Conservation (phyloP, 129 eudicot genomes). For the Artemisia argyi region DNA sequence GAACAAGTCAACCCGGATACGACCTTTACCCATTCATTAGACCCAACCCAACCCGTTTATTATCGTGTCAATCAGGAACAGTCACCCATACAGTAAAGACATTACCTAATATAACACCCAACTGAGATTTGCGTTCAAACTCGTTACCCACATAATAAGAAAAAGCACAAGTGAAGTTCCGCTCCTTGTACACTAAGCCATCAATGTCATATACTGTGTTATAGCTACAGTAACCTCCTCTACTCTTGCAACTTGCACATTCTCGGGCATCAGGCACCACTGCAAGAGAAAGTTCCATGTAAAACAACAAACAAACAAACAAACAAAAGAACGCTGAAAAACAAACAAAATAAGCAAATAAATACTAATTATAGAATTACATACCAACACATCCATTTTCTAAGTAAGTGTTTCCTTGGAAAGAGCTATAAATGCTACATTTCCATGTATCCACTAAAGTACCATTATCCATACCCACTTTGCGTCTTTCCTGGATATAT, state of each 20-base stretch:
- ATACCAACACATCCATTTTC: constrained; percentile 7
- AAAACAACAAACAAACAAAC: not conserved
- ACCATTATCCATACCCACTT: not conserved
- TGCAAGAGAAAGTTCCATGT: not conserved
- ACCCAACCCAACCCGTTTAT: not conserved
- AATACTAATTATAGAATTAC: not conserved
- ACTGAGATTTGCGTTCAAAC: not conserved
- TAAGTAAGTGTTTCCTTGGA: constrained; percentile 20
- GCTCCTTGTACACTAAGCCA: not conserved
- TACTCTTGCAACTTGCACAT: not conserved
- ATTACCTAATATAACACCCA: constrained; percentile 5
- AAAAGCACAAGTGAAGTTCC: not conserved
- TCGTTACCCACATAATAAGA: not conserved
- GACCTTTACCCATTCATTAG: not conserved
- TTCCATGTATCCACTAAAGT: not conserved
- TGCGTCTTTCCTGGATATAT: no score
- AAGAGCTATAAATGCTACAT: not conserved
- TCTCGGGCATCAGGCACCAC: not conserved
- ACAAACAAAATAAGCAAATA: not conserved
- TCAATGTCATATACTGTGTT: not conserved
- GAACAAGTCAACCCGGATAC: no score
- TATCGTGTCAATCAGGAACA: not conserved
- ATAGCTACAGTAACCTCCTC: not conserved
- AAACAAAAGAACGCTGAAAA: not conserved
- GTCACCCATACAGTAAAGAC: not conserved